These are phyloP conservation scores for Thermomucor indicae-seudaticae DNA, from an alignment of 371 early-diverging fungal species.

Conservation along the genomic window DNA sequence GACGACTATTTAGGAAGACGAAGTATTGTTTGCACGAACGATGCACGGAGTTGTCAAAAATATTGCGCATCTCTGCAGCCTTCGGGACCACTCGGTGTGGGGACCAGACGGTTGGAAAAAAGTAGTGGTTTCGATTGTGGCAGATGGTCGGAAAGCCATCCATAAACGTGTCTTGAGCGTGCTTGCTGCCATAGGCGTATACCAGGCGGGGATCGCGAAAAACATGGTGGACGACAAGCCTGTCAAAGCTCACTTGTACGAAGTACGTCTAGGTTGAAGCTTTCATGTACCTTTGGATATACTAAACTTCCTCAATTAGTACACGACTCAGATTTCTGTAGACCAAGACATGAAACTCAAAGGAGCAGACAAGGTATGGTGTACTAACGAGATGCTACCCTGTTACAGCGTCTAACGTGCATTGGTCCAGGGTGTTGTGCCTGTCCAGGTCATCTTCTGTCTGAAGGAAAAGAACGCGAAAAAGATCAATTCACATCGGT, in stretches of 20 bases:
- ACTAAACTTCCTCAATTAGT: slow-evolving; percentile 29
- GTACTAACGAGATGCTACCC: neutral
- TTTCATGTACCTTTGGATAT: neutral
- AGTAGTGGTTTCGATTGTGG: slow-evolving; percentile 78
- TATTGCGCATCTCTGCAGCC: slow-evolving; percentile 69
- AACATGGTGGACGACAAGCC: slow-evolving; percentile 53
- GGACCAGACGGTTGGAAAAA: slow-evolving; percentile 80
- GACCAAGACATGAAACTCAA: slow-evolving; percentile 69
- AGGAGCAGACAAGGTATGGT: slow-evolving; percentile 47
- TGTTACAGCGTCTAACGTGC: neutral
- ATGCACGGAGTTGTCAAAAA: slow-evolving; percentile 81
- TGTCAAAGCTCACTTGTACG: slow-evolving; percentile 75
- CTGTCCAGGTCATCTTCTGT: slow-evolving; percentile 79
- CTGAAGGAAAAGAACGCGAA: slow-evolving; percentile 73
- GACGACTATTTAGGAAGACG: slow-evolving; percentile 52
- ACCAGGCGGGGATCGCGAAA: slow-evolving; percentile 70
- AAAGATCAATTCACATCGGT: slow-evolving; percentile 86
- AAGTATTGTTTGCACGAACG: slow-evolving; percentile 62
- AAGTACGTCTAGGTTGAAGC: slow-evolving; percentile 27
- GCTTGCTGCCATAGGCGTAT: slow-evolving; percentile 64
- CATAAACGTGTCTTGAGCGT: slow-evolving; percentile 52
- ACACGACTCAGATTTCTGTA: slow-evolving; percentile 85
- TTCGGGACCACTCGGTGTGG: slow-evolving; percentile 61
- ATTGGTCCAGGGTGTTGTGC: slow-evolving; percentile 53
- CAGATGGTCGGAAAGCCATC: slow-evolving; percentile 79